These are phyloP conservation scores for Citrus mangshanensis DNA, from an alignment of 345 rosid species.

Conservation along the genomic window DNA sequence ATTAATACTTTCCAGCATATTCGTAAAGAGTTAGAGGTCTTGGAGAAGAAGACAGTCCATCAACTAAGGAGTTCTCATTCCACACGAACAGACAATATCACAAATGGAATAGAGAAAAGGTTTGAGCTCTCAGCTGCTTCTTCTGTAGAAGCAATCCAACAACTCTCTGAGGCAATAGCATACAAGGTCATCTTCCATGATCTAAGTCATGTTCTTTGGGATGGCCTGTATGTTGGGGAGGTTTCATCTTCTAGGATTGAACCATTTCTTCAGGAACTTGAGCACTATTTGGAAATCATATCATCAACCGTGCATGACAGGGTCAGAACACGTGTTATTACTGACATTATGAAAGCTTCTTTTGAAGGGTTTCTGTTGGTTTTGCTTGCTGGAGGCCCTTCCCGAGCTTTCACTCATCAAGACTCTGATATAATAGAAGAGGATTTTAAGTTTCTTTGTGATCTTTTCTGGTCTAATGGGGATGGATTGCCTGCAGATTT, in stretches of 20 bases:
- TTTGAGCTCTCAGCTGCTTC: constrained; percentile 69
- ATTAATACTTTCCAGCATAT: constrained; percentile 75
- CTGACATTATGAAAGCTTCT: constrained; percentile 93
- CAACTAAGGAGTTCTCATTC: constrained; percentile 67
- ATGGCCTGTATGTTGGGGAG: constrained; percentile 70
- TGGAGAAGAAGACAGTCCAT: constrained; percentile 53
- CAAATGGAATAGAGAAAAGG: constrained; percentile 46
- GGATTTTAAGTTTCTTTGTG: constrained; percentile 73
- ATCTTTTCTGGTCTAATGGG: constrained; percentile 92
- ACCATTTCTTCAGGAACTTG: constrained; percentile 78
- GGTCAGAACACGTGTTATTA: constrained; percentile 73
- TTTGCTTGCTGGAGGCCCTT: constrained; percentile 93
- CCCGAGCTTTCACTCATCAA: constrained; percentile 61
- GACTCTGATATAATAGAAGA: constrained; percentile 69
- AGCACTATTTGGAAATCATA: constrained; percentile 61
- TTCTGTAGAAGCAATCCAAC: constrained; percentile 78
- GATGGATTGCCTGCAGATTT: constrained; percentile 84
- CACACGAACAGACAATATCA: constrained; percentile 31
- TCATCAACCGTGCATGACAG: constrained; percentile 78
- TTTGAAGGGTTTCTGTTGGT: constrained; percentile 84
- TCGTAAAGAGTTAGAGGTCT: constrained; percentile 55
- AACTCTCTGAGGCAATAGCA: constrained; percentile 70
- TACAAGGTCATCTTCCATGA: constrained; percentile 84
- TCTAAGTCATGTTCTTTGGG: constrained; percentile 75
- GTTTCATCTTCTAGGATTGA: constrained; percentile 80